Percentiles rank a stretch among this genome's conserved stretches.
Evolutionary conservation across 352 stramenopile species (phyloP).

Genomic region (Blastocystis sp.): DNA sequence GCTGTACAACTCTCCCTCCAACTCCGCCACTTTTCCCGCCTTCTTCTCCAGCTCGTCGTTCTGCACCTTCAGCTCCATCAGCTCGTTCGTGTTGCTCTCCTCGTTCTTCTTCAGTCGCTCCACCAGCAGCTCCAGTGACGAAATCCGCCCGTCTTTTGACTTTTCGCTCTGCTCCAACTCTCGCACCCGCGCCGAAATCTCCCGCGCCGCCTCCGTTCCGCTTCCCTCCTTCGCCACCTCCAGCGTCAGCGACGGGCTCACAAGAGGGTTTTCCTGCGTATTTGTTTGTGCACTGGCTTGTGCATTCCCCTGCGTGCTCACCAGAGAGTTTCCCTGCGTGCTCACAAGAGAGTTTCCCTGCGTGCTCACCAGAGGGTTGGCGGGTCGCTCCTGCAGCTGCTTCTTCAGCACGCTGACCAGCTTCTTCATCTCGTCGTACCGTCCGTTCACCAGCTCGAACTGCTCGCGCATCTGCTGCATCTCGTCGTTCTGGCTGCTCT

Average conservation of each 20-base stretch:
- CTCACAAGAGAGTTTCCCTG: neutral
- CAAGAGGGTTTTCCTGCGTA: too few relatives aligned
- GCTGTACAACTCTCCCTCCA: neutral
- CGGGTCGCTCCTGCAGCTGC: conserved; percentile 77
- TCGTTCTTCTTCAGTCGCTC: conserved; percentile 18
- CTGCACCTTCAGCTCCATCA: conserved; percentile 42
- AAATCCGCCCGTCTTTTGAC: conserved; percentile 12
- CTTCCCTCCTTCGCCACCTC: neutral
- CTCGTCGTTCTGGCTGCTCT: neutral
- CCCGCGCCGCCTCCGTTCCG: neutral
- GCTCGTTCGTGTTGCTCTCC: neutral
- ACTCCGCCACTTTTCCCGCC: neutral
- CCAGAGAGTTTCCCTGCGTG: neutral
- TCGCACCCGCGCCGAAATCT: neutral
- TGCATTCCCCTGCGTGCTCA: neutral
- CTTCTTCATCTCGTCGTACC: conserved; percentile 80
- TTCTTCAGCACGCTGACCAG: conserved; percentile 79
- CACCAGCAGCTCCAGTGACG: neutral
- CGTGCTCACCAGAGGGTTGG: neutral
- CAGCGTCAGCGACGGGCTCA: neutral
- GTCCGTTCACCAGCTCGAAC: conserved; percentile 74
- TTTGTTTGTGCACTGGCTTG: neutral
- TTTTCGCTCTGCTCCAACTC: conserved; percentile 20
- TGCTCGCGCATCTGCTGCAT: neutral
- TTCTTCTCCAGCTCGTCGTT: conserved; percentile 33